phyloP scores from a whole-genome alignment of 495 filamentous ascomycete species.

The Talaromyces stipitatus region DNA sequence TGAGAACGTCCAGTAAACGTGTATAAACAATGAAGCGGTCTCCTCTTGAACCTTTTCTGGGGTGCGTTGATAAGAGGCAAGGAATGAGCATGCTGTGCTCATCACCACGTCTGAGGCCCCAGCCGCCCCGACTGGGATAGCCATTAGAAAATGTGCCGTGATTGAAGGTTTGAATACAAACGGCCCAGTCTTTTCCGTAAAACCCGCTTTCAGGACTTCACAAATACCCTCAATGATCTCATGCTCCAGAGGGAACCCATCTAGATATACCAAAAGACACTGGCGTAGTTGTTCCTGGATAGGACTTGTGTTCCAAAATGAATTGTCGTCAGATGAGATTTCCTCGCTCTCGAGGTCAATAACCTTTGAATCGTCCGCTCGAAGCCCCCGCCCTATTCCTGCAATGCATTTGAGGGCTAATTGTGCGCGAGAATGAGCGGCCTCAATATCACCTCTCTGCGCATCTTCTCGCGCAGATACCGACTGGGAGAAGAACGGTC shows the following conservation, averaged over 20 bases:
- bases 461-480: slow-evolving; percentile 29
- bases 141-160: slow-evolving; percentile 63
- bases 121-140: slow-evolving; percentile 54
- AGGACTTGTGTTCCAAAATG: slow-evolving; percentile 54
- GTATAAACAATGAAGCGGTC: slow-evolving; percentile 50
- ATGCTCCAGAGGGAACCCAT: slow-evolving; percentile 50
- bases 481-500: slow-evolving; percentile 44
- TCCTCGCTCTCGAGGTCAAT: slow-evolving; percentile 54
- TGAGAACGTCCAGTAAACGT: slow-evolving; percentile 58
- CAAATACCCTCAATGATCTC: slow-evolving; percentile 72
- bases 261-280: slow-evolving; percentile 35
- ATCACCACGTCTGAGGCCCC: slow-evolving; percentile 69
- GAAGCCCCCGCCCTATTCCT: slow-evolving; percentile 73
- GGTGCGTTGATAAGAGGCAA: slow-evolving; percentile 52
- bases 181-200: slow-evolving; percentile 68
- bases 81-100: slow-evolving; percentile 68
- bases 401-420: slow-evolving; percentile 64
- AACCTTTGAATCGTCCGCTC: slow-evolving; percentile 59
- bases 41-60: slow-evolving; percentile 38
- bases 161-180: slow-evolving; percentile 66
- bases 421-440: slow-evolving; percentile 47
- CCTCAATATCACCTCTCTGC: slow-evolving; percentile 29
- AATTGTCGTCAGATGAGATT: slow-evolving; percentile 27
- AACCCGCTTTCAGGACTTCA: slow-evolving; percentile 68
- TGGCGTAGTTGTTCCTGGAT: slow-evolving; percentile 27